Base-by-base conservation (phyloP, 1,284 basidiomycete genomes). In the Cerioporus squamosus region DNA sequence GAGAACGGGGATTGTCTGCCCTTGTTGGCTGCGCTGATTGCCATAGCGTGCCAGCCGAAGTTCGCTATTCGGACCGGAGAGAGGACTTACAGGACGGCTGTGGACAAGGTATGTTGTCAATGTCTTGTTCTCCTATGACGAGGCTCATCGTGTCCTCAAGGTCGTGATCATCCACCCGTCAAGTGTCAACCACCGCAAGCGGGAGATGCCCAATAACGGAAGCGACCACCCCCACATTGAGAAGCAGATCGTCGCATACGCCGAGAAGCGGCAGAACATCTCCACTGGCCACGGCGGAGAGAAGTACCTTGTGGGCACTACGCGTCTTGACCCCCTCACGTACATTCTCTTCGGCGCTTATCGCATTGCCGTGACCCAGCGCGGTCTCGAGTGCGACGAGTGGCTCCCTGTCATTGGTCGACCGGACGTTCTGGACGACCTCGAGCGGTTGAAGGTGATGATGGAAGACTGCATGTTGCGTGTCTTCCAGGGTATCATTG, bases 331-430 rank as follows among this genome's bases (percentile, higher is more conserved):
- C 73, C 92, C 93, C 9, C 81, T 98, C 79, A 91, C 91, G 1
- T 97, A 95, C 72, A 86, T 97, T 76, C 81, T 98, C 10, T 98
- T 98, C 66, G 96, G 96, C 14, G 94, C 95, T 0, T 88, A 93
- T 72, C 83, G 90, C 55, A 82, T 95, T 43, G 76, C 84, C 57
- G 83, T 89, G 45, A 85, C 83, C 1, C 81, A 84, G 44, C 80
- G 84, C 17, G 92, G 93, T 2, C 74, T 95, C 29, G 88, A 92
- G 70, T 96, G 94, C 71, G 96, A 98, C 69, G 86, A 85, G 45
- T 98, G 96, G 96, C 78, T 98, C 22, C 94, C 94, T 10, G 84
- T 98, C 51, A 80, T 87, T 24, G 95, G 95, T 44, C 83, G 90
- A 64, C 72, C 89, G 58, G 85, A 90, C 66, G 85, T 87, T 5